Evolutionary conservation across 352 stramenopile species (phyloP).

Genomic region (Phytophthora crassamura): DNA sequence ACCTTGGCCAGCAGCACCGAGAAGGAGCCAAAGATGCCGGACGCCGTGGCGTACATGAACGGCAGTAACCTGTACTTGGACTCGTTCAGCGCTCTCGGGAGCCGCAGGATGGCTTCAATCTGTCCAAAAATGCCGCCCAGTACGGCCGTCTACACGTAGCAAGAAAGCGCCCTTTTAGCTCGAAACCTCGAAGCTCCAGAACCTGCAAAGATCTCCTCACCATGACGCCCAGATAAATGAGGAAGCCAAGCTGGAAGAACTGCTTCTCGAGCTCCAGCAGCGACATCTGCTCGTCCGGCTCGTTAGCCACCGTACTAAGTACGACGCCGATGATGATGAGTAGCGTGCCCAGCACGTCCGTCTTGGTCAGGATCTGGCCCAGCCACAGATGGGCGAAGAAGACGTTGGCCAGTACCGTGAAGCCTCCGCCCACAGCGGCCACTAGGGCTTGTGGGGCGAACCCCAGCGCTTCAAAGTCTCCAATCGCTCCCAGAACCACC

Average conservation of each 20-base stretch:
- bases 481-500: constrained; percentile 80
- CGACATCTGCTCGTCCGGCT: constrained; percentile 82
- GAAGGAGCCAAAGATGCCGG: constrained; percentile 85
- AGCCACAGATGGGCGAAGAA: constrained; percentile 91
- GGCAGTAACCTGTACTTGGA: constrained; percentile 70
- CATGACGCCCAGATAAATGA: constrained; percentile 84
- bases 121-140: constrained; percentile 76
- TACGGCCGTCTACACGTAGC: constrained; percentile 52
- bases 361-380: constrained; percentile 72
- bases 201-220: constrained; percentile 31
- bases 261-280: constrained; percentile 80
- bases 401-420: constrained; percentile 89
- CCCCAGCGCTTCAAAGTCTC: constrained; percentile 88
- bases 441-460: constrained; percentile 90
- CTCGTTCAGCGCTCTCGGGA: constrained; percentile 62
- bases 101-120: constrained; percentile 66
- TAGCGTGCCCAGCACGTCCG: constrained; percentile 73
- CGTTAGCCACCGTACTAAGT: constrained; percentile 81
- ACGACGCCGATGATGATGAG: constrained; percentile 87
- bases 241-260: constrained; percentile 80
- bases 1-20: constrained; percentile 86
- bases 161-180: constrained; percentile 11
- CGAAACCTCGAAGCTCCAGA: constrained; percentile 5
- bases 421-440: constrained; percentile 83
- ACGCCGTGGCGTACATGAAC: constrained; percentile 84